phyloP scores from a whole-genome alignment of 495 filamentous ascomycete species.

The Aspergillus sclerotioniger region DNA sequence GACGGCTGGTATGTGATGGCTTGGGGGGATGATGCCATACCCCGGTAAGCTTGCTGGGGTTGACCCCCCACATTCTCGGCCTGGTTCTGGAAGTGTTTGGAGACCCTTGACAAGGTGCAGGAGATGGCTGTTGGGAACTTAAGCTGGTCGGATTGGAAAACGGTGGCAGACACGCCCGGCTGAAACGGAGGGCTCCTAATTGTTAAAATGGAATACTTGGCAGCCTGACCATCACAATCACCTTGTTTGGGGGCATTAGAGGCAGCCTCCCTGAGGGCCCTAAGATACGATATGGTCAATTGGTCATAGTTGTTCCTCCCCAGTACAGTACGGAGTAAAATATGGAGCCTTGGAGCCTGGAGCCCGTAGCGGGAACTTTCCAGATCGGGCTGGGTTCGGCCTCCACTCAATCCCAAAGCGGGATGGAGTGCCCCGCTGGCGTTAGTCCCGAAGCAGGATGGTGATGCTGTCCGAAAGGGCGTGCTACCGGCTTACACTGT shows the following conservation, averaged over 20 bases:
- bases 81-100: not conserved
- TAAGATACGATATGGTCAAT: too few species aligned
- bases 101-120: not conserved
- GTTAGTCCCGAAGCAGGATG: not conserved
- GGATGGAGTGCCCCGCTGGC: not conserved
- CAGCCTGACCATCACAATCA: not conserved
- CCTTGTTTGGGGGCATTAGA: too few species aligned
- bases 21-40: not conserved
- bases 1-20: not conserved
- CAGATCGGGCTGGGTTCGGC: constrained; percentile 1
- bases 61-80: constrained; percentile 5
- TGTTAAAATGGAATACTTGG: not conserved
- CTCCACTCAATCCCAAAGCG: not conserved
- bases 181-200: not conserved
- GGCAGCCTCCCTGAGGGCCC: too few species aligned
- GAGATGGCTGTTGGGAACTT: not conserved
- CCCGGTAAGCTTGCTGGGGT: not conserved
- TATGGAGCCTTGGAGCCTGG: not conserved
- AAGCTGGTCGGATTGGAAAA: not conserved
- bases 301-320: too few species aligned
- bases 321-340: too few species aligned
- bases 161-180: not conserved
- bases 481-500: not conserved
- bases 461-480: not conserved
- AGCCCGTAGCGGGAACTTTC: constrained; percentile 4